Evolutionary conservation across 1,284 basidiomycete species (phyloP).

Genomic region (Ustilago xerochloae): DNA sequence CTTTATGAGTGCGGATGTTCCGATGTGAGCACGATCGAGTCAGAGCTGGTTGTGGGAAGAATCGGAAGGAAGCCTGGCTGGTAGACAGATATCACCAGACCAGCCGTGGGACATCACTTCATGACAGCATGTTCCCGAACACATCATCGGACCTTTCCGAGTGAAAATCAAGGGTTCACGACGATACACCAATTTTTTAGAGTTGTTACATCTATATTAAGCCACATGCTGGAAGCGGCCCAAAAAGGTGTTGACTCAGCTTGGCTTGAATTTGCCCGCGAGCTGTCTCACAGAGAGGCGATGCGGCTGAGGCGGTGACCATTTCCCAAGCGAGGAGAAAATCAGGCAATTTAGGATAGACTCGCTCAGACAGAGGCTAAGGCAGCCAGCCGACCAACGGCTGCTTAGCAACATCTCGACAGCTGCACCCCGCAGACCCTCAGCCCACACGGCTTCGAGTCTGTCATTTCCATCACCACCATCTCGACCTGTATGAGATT

Average conservation of each 20-base stretch:
- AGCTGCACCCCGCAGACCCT: constrained; percentile 1
- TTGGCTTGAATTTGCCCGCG: too few relatives aligned
- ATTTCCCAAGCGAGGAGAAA: neutral
- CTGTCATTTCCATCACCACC: too few relatives aligned
- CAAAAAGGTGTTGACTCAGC: neutral
- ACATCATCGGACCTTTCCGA: neutral
- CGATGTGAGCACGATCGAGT: neutral
- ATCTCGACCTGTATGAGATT: too few relatives aligned
- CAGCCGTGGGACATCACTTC: neutral
- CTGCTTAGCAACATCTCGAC: neutral
- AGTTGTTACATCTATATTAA: neutral
- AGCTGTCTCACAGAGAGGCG: too few relatives aligned
- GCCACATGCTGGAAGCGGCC: neutral
- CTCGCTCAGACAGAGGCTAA: neutral
- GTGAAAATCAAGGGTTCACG: neutral
- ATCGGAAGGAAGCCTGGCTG: neutral
- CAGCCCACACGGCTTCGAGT: too few relatives aligned
- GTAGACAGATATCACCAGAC: neutral
- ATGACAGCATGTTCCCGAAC: neutral
- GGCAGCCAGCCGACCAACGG: too few relatives aligned
- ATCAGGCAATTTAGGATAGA: neutral
- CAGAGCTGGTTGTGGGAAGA: neutral
- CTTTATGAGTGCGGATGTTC: neutral
- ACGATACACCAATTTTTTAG: too few relatives aligned
- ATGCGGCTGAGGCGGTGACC: neutral